Percentiles rank a stretch among this genome's conserved stretches.
phyloP scores from a whole-genome alignment of 2,329 filamentous ascomycete species.

The Trichoderma sp. region DNA sequence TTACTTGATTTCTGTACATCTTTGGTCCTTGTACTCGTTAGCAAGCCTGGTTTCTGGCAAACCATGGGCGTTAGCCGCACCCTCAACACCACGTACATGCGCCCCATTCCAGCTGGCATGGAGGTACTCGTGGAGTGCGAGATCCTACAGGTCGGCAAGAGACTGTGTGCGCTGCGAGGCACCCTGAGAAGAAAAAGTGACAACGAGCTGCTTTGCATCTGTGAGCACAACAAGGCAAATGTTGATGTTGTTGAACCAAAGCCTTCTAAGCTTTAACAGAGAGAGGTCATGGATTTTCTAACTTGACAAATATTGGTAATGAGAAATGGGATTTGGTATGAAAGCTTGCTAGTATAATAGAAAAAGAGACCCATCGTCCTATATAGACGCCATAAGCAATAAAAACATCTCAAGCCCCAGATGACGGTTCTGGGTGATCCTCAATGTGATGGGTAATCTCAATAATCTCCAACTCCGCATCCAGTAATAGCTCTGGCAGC shows the following conservation, averaged over 20 bases:
- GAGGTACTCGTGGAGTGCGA: constrained; percentile 55
- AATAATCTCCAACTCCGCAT: constrained; percentile 25
- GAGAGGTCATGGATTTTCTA: neutral
- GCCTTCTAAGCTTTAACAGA: constrained; percentile 28
- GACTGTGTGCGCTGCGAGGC: constrained; percentile 51
- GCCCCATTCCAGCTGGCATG: constrained; percentile 54
- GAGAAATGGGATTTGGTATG: neutral
- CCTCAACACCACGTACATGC: constrained; percentile 64
- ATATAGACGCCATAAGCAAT: neutral
- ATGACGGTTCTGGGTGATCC: neutral
- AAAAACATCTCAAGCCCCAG: neutral
- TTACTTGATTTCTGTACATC: constrained; percentile 67
- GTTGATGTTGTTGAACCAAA: constrained; percentile 55
- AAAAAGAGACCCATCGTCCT: neutral
- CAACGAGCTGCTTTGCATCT: constrained; percentile 53
- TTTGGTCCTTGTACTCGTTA: constrained; percentile 53
- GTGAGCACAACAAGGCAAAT: constrained; percentile 65
- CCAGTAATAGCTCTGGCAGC: constrained; percentile 27
- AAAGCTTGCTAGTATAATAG: neutral
- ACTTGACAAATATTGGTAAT: neutral
- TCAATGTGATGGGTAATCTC: constrained; percentile 20
- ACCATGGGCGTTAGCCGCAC: constrained; percentile 63
- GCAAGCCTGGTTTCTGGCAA: constrained; percentile 58
- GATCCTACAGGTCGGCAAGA: constrained; percentile 55
- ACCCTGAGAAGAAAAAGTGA: constrained; percentile 53